Evolutionary conservation across 257 asterid species (phyloP).

Genomic region (Petunia axillaris): DNA sequence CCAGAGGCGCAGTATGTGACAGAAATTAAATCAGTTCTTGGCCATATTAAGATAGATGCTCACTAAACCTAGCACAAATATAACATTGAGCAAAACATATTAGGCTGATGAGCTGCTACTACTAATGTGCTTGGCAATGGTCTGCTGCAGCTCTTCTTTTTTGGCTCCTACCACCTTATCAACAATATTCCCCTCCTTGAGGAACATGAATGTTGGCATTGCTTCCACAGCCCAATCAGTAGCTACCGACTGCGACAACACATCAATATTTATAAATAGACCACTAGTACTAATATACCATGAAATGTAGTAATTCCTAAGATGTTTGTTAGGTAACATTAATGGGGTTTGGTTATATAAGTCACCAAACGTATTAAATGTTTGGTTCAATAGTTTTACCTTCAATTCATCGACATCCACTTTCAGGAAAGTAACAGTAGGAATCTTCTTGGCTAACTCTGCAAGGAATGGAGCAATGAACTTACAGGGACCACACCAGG

Average conservation of each 20-base stretch:
- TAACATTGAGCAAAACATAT: not conserved
- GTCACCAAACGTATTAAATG: not conserved
- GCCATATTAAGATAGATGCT: not conserved
- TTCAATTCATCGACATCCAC: conserved; percentile 90
- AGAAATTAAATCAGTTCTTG: not conserved
- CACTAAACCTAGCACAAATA: conserved; percentile 6
- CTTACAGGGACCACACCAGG: conserved; percentile 97
- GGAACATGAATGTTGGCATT: conserved; percentile 88
- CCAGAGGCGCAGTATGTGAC: not conserved
- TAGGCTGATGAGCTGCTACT: conserved; percentile 30
- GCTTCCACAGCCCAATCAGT: conserved; percentile 87
- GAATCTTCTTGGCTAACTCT: conserved; percentile 81
- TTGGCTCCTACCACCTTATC: conserved; percentile 78
- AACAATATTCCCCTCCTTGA: conserved; percentile 72
- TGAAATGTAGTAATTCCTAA: not conserved
- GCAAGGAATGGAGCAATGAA: conserved; percentile 83
- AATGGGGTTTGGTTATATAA: not conserved
- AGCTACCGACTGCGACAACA: conserved; percentile 64
- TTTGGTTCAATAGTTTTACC: conserved; percentile 41
- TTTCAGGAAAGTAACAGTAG: conserved; percentile 73
- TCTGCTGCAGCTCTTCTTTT: conserved; percentile 84
- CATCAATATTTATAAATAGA: not conserved
- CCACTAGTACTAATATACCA: not conserved
- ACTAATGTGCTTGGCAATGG: conserved; percentile 58
- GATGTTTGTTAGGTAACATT: not conserved